Percentiles rank a stretch among this genome's conserved stretches.
These are phyloP conservation scores for Paramecium sexaurelia DNA, from an alignment of 73 alveolate species.

Conservation along the genomic window DNA sequence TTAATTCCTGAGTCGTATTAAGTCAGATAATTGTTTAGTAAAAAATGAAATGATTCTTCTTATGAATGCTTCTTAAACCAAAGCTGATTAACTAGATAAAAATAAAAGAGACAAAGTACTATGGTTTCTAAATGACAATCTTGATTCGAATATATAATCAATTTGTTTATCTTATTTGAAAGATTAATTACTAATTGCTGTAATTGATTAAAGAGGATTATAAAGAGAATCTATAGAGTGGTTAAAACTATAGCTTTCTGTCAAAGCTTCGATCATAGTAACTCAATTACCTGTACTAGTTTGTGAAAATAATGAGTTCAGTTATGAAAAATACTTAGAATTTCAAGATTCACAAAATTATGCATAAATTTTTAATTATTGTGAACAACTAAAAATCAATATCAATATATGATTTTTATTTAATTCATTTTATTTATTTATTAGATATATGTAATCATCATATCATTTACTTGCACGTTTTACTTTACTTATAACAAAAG, in stretches of 20 bases:
- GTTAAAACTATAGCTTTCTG: background rate
- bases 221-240: background rate
- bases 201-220: background rate
- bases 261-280: slow-evolving; percentile 3
- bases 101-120: slow-evolving; percentile 4
- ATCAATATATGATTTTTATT: background rate
- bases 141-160: background rate
- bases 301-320: background rate
- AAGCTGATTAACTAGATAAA: background rate
- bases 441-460: too few relatives aligned
- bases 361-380: background rate
- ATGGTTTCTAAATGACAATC: slow-evolving; percentile 33
- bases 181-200: background rate
- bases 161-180: background rate
- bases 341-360: background rate
- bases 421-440: too few relatives aligned
- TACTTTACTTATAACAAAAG: too few relatives aligned
- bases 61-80: background rate
- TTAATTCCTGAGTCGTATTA: background rate
- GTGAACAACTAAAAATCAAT: background rate
- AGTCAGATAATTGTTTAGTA: slow-evolving; percentile 34
- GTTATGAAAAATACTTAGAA: slow-evolving; percentile 11
- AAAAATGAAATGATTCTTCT: slow-evolving; percentile 12
- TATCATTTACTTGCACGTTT: too few relatives aligned
- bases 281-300: background rate